A percentile compares a stretch with the other conserved stretches of the same genome.
These are phyloP conservation scores for Apostasia shenzhenica DNA, from an alignment of 106 monocot genomes.

Conservation along the genomic window DNA sequence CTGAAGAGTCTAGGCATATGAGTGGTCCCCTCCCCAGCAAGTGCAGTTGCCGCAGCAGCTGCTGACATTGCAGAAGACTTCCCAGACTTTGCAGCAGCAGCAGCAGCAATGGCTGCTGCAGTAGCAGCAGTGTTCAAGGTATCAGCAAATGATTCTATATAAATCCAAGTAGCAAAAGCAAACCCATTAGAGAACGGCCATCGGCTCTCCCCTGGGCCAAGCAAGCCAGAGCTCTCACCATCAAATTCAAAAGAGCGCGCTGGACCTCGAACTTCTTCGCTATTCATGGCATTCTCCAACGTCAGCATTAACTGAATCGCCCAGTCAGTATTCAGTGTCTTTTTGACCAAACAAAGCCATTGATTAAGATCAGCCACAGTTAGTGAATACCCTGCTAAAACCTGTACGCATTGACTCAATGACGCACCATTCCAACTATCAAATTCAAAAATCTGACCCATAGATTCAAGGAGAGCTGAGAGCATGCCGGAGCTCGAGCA, in stretches of 20 bases:
- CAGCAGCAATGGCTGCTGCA: conserved; percentile 67
- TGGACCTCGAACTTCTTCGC: conserved; percentile 64
- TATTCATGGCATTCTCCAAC: conserved; percentile 72
- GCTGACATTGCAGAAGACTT: conserved; percentile 91
- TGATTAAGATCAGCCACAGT: conserved; percentile 53
- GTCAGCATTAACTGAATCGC: conserved; percentile 45
- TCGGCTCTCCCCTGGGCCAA: conserved; percentile 84
- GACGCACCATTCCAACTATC: conserved; percentile 34
- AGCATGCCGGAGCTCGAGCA: conserved; percentile 76
- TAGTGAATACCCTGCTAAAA: conserved; percentile 73
- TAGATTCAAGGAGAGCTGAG: conserved; percentile 39
- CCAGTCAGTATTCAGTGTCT: conserved; percentile 54
- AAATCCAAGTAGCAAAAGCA: conserved; percentile 94
- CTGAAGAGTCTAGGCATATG: conserved; percentile 99
- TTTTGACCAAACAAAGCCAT: conserved; percentile 63
- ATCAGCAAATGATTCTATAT: conserved; percentile 92
- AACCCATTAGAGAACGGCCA: conserved; percentile 98
- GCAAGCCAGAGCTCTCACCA: conserved; percentile 97
- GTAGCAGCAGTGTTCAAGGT: conserved; percentile 91
- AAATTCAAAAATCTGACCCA: conserved; percentile 35
- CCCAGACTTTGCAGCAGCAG: conserved; percentile 41
- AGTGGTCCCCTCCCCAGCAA: conserved; percentile 94
- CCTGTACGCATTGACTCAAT: conserved; percentile 70
- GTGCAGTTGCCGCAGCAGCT: conserved; percentile 85
- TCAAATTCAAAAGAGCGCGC: conserved; percentile 86